Percentiles rank a stretch among this genome's conserved stretches.
Evolutionary conservation across 2,329 filamentous ascomycete species (phyloP).

Genomic region (Magnaporthiopsis poae): DNA sequence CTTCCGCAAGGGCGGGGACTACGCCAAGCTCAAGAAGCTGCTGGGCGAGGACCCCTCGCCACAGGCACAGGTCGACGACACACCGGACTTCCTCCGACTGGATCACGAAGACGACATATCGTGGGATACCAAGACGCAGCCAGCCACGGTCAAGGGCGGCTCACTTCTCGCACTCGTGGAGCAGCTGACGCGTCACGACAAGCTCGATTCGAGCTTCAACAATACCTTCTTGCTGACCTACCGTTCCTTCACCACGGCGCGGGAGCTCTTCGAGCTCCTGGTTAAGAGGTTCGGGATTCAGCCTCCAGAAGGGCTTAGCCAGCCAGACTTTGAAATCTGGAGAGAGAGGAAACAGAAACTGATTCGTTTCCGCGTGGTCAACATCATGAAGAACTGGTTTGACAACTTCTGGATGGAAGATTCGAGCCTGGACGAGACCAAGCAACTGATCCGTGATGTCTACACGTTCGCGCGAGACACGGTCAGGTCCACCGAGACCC

Average conservation of each 20-base stretch:
- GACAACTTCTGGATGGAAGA: constrained; percentile 99
- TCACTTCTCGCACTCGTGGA: constrained; percentile 83
- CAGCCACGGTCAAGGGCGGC: constrained; percentile 74
- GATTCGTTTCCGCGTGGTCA: constrained; percentile 90
- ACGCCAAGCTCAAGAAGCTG: constrained; percentile 56
- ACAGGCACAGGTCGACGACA: constrained; percentile 55
- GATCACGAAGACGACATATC: constrained; percentile 83
- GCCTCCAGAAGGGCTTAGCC: constrained; percentile 69
- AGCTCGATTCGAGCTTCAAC: constrained; percentile 89
- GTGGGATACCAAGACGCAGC: constrained; percentile 73
- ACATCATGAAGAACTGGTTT: constrained; percentile 96
- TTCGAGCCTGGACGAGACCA: constrained; percentile 64
- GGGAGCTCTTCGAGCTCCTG: constrained; percentile 84
- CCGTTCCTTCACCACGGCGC: constrained; percentile 81
- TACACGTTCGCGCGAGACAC: constrained; percentile 85
- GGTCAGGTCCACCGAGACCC: constrained; percentile 86
- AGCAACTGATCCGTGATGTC: constrained; percentile 75
- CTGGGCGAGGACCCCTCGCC: constrained; percentile 55
- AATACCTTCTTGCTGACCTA: constrained; percentile 97
- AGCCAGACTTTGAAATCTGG: constrained; percentile 75
- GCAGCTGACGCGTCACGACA: constrained; percentile 90
- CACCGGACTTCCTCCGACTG: constrained; percentile 72
- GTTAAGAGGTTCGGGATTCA: constrained; percentile 88
- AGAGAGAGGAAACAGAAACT: constrained; percentile 89
- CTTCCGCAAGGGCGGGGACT: constrained; percentile 50